Conservation (phyloP, 257 asterid species). For the Scutellaria galericulata region DNA sequence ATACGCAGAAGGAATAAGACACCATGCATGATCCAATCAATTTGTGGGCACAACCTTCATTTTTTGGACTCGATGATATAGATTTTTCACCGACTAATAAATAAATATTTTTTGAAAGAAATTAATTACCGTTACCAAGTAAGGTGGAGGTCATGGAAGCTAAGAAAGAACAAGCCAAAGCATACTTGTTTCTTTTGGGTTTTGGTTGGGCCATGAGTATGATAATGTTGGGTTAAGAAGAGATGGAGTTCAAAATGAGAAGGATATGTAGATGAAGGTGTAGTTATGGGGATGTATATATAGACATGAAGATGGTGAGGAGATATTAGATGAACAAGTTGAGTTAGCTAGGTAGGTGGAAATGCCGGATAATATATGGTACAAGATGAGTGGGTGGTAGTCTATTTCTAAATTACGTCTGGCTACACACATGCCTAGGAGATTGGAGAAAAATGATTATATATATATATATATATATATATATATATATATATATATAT, state of each 20-base stretch:
- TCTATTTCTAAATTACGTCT: neutral
- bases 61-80: neutral
- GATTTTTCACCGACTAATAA: neutral
- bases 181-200: constrained; percentile 50
- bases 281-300: neutral
- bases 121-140: constrained; percentile 52
- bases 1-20: neutral
- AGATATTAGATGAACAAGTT: neutral
- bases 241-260: constrained; percentile 17
- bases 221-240: neutral
- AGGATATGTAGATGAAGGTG: neutral
- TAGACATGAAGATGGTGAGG: neutral
- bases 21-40: neutral
- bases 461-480: too few relatives aligned
- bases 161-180: constrained; percentile 47
- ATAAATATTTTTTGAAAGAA: neutral
- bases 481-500: too few relatives aligned
- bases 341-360: neutral
- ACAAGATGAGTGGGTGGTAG: constrained; percentile 1
- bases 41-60: neutral
- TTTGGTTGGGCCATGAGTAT: constrained; percentile 30
- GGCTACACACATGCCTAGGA: neutral
- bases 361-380: neutral
- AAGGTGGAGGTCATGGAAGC: constrained; percentile 56
- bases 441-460: neutral